Evolutionary conservation across 208 protist genomes (phyloP), one percentile per base, ranked within the genome.

Genomic region (Trypanosoma melophagium): DNA sequence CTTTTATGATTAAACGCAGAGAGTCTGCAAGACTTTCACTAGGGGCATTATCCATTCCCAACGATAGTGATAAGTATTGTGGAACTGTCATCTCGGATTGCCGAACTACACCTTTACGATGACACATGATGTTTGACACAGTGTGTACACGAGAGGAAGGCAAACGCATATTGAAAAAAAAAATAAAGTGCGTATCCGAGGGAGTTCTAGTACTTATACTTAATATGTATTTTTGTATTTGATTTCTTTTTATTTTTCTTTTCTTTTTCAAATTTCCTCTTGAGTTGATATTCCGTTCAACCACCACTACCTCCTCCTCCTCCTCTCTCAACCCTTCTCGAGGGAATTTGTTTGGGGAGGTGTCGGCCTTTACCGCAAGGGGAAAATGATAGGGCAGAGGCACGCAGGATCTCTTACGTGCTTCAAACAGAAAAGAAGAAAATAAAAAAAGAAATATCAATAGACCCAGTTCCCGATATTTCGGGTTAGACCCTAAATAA

Each of bases 131-230:
- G 21, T 55, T 49, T n/a, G 44, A n/a, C 22, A 21, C 47, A 0
- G 44, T 54, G 13, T 63, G 53, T 13, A 28, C 57, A 52, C 68
- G 60, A 45, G 41, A 14, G 16, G 28, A 9, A 13, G 68, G 68
- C 12, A 40, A 52, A 51, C 68, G 68, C 68, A 73, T 73, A 38
- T 13, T 21, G n/a, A 4, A 25, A 19, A 35, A 19, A 21, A 40
- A 7, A 13, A 40, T 13, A 7, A 41, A 7, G 41, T n/a, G n/a
- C n/a, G n/a, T n/a, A n/a, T n/a, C n/a, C n/a, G n/a, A n/a, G n/a
- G n/a, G n/a, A n/a, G n/a, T n/a, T n/a, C n/a, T n/a, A 5, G 49
- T 44, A 7, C 40, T 44, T 47, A 12, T 47, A 47, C 10, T 14
- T 47, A 47, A 47, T 47, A 47, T 47, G 10, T 47, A 47, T 47